phyloP scores from a whole-genome alignment of 1,284 basidiomycete genomes.

The Pisolithus thermaeus region DNA sequence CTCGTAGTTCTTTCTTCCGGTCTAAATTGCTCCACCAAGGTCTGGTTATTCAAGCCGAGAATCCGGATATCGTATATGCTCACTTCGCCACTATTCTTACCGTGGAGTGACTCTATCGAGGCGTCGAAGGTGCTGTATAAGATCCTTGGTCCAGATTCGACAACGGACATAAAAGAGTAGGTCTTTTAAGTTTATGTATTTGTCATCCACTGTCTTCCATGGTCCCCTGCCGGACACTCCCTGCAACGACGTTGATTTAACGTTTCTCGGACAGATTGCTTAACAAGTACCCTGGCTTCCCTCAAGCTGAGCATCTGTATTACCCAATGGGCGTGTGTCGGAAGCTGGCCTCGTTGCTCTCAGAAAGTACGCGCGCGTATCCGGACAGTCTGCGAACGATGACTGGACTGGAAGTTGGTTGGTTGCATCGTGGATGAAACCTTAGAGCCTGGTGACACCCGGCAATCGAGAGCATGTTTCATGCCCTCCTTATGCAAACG shows the following conservation, averaged over 20 bases:
- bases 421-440: constrained; percentile 42
- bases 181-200: constrained; percentile 15
- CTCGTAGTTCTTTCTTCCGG: background rate
- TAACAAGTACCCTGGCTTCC: constrained; percentile 69
- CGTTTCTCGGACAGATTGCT: constrained; percentile 39
- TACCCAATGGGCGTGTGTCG: constrained; percentile 72
- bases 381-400: constrained; percentile 67
- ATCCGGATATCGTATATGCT: constrained; percentile 71
- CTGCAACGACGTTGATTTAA: constrained; percentile 5
- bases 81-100: constrained; percentile 48
- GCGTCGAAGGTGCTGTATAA: constrained; percentile 76
- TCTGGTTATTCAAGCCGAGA: constrained; percentile 89
- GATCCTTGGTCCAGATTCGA: constrained; percentile 52
- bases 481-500: too few species aligned
- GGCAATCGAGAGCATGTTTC: background rate
- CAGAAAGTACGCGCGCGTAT: constrained; percentile 69
- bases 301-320: constrained; percentile 74
- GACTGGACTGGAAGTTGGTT: constrained; percentile 76
- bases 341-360: constrained; percentile 57
- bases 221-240: background rate
- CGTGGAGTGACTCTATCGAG: constrained; percentile 55
- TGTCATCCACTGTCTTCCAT: background rate
- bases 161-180: constrained; percentile 52
- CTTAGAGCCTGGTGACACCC: background rate
- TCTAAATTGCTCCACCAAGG: constrained; percentile 33